phyloP scores from a whole-genome alignment of 176 grass and related monocot species.

The Oryza nivara region DNA sequence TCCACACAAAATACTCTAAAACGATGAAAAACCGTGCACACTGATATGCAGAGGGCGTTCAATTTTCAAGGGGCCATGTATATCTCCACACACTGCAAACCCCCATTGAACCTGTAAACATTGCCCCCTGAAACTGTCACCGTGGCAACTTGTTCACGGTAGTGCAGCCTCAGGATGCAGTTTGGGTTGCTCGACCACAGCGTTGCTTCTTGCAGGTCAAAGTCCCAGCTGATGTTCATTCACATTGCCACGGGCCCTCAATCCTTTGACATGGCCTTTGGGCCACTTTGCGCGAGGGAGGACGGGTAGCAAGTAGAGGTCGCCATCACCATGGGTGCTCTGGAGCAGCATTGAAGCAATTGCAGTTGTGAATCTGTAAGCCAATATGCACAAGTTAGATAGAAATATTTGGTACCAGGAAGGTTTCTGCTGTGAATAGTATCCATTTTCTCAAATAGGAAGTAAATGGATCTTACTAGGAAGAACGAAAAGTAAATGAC shows the following conservation, averaged over 20 bases:
- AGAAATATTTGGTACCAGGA: too few relatives aligned
- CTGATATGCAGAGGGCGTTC: neutral
- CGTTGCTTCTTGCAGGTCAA: conserved; percentile 56
- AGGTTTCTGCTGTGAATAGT: too few relatives aligned
- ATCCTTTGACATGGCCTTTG: conserved; percentile 58
- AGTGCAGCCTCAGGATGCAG: conserved; percentile 48
- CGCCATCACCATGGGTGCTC: conserved; percentile 51
- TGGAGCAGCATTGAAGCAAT: conserved; percentile 83
- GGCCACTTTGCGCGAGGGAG: conserved; percentile 68
- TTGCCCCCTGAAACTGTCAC: conserved; percentile 39
- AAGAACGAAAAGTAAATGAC: too few relatives aligned
- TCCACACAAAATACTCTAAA: neutral
- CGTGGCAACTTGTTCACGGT: conserved; percentile 22
- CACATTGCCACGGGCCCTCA: conserved; percentile 56
- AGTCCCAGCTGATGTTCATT: conserved; percentile 69
- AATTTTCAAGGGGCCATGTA: conserved; percentile 39
- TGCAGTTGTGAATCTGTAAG: conserved; percentile 63
- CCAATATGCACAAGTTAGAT: neutral
- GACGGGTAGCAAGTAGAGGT: conserved; percentile 70
- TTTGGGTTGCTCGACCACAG: conserved; percentile 50
- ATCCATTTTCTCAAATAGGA: too few relatives aligned
- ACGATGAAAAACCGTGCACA: neutral
- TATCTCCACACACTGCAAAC: conserved; percentile 57
- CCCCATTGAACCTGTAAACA: conserved; percentile 62
- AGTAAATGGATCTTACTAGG: too few relatives aligned